Evolutionary conservation across 2,329 filamentous ascomycete genomes (phyloP), one percentile per base, ranked within the genome.

Genomic region (Hymenoscyphus linearis): DNA sequence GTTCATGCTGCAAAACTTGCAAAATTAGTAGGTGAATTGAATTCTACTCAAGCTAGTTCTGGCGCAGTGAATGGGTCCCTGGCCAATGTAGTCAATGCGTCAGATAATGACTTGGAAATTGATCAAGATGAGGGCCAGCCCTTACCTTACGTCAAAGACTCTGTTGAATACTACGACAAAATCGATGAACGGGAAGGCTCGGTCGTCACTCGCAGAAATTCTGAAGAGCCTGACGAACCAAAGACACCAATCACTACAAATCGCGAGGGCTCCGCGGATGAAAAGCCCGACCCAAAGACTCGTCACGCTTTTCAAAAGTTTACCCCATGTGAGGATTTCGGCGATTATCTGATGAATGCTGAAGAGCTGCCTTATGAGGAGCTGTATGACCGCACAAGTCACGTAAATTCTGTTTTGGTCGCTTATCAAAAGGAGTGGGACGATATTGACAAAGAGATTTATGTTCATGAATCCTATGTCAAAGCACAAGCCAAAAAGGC

Each of bases 391-490:
- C 65, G 64, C 27, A 65, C 69, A 18, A 59, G 55, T 36, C 52
- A 52, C 4, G 62, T 71, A 37, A 55, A 67, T 16, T 58, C 62
- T 3, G 60, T 65, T 52, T 54, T 73, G 52, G 31, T 44, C 10
- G 54, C 58, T 35, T 68, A 67, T 47, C 69, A 72, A 60, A 61
- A 66, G 25, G 71, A 73, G 53, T 71, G 58, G 56, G 67, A 69
- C 52, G 55, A 26, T 26, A 65, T 70, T 37, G 66, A 70, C 6
- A 64, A 68, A 59, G 60, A 69, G 44, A 65, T 70, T 27, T 59
- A 65, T 44, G 64, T 60, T 52, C 65, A 67, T 58, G 70, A 70
- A 44, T 61, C 58, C 31, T 62, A 58, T 34, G 26, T 60, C 50
- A 62, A 62, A 44, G 61, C 61, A 5, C 58, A 62, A 26, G 56